Evolutionary conservation across 371 early-diverging fungal genomes (phyloP).

Genomic region (Dichotomocladium elegans): DNA sequence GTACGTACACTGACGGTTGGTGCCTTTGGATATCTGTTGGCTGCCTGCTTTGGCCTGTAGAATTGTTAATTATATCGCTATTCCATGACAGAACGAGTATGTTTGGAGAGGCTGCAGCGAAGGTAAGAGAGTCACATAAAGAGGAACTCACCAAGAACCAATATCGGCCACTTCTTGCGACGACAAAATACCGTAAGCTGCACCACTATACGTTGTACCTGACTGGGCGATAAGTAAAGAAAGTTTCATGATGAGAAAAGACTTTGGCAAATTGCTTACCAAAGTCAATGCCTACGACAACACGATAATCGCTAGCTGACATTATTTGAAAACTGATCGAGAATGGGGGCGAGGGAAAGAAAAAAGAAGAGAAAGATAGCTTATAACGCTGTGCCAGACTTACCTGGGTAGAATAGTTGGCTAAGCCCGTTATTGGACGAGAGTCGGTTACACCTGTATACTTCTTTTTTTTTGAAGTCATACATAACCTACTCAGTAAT

Average conservation of each 20-base stretch:
- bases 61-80: too few species aligned
- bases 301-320: conserved; percentile 39
- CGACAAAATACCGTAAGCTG: conserved; percentile 44
- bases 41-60: conserved; percentile 39
- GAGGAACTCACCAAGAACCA: conserved; percentile 32
- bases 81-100: too few species aligned
- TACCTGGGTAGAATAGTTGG: too few species aligned
- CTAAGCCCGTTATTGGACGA: too few species aligned
- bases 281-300: conserved; percentile 59
- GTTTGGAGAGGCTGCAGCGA: too few species aligned
- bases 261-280: conserved; percentile 20
- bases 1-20: conserved; percentile 46
- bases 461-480: too few species aligned
- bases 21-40: conserved; percentile 38
- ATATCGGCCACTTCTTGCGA: conserved; percentile 37
- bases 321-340: conserved; percentile 14
- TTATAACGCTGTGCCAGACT: too few species aligned
- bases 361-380: conserved; percentile 1
- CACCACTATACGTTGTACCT: conserved; percentile 64
- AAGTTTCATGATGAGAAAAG: neutral
- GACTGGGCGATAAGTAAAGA: neutral
- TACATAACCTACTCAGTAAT: too few species aligned
- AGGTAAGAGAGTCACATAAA: too few species aligned
- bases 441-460: too few species aligned
- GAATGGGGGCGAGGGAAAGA: neutral